These are phyloP conservation scores for Pichia exigua DNA, from an alignment of 805 yeast genomes.

Conservation along the genomic window DNA sequence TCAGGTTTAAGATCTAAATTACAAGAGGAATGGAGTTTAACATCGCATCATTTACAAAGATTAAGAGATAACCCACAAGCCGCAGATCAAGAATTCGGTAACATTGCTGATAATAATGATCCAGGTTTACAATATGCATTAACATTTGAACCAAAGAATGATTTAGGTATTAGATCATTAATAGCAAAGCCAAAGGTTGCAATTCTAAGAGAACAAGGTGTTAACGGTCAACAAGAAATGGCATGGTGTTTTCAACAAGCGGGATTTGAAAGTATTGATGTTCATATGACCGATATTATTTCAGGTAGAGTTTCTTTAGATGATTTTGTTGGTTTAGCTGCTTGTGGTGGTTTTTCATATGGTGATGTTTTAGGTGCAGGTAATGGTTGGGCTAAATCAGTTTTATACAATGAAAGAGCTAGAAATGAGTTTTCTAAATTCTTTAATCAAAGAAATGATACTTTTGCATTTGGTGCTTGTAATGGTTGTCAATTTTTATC, in stretches of 20 bases:
- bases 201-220: conserved; percentile 96
- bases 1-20: conserved; percentile 55
- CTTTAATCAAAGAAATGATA: conserved; percentile 80
- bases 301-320: conserved; percentile 63
- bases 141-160: conserved; percentile 55
- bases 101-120: conserved; percentile 70
- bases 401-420: conserved; percentile 71
- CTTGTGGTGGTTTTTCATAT: conserved; percentile 98
- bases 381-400: conserved; percentile 98
- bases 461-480: conserved; percentile 97
- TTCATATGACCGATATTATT: conserved; percentile 91
- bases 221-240: conserved; percentile 97
- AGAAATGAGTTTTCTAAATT: conserved; percentile 70
- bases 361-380: conserved; percentile 99
- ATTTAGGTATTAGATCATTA: conserved; percentile 32
- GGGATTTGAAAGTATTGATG: conserved; percentile 90
- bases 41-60: conserved; percentile 84
- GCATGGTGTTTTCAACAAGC: conserved; percentile 95
- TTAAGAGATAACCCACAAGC: conserved; percentile 90
- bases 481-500: conserved; percentile 97
- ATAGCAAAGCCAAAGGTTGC: conserved; percentile 77
- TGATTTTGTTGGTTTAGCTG: conserved; percentile 88
- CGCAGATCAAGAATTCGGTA: conserved; percentile 76
- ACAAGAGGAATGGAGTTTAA: conserved; percentile 79
- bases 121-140: conserved; percentile 85